Conservation (phyloP, 306 rosid species). For the Adenanthera pavonina region DNA sequence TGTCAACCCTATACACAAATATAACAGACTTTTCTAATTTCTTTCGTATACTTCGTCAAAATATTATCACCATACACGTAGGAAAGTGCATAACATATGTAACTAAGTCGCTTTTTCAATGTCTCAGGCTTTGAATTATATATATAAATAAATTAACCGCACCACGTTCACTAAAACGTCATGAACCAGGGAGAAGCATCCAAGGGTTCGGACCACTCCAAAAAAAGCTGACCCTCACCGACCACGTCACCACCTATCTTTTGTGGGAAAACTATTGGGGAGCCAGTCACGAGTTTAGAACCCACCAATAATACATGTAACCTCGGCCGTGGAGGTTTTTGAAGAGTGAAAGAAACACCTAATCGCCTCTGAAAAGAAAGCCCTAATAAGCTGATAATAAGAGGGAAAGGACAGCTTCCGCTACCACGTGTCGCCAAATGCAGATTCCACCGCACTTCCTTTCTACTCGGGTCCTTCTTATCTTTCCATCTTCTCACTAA, state of each 20-base stretch:
- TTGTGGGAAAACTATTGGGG: constrained; percentile 2
- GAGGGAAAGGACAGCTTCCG: no score
- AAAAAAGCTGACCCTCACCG: constrained; percentile 48
- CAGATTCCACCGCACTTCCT: constrained; percentile 5
- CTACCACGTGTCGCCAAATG: no score
- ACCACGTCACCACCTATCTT: constrained; percentile 41
- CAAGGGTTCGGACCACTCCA: constrained; percentile 37
- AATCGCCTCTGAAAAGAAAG: constrained; percentile 20
- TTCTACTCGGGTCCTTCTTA: constrained; percentile 3
- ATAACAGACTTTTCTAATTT: background rate
- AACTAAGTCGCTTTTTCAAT: constrained; percentile 7
- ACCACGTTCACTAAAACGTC: constrained; percentile 57
- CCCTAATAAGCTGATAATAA: background rate
- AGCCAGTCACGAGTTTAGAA: constrained; percentile 4
- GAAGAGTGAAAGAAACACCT: constrained; percentile 75
- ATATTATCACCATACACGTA: background rate
- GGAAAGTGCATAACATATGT: background rate
- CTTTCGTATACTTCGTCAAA: background rate
- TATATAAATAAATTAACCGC: background rate
- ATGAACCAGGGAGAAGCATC: constrained; percentile 42
- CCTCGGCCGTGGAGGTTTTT: constrained; percentile 39
- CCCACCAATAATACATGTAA: constrained; percentile 30
- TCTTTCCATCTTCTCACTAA: constrained; percentile 39
- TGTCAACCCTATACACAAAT: background rate
- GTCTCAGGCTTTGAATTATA: background rate